phyloP scores from a whole-genome alignment of 2,329 filamentous ascomycete genomes.

The Sporothrix protearum region DNA sequence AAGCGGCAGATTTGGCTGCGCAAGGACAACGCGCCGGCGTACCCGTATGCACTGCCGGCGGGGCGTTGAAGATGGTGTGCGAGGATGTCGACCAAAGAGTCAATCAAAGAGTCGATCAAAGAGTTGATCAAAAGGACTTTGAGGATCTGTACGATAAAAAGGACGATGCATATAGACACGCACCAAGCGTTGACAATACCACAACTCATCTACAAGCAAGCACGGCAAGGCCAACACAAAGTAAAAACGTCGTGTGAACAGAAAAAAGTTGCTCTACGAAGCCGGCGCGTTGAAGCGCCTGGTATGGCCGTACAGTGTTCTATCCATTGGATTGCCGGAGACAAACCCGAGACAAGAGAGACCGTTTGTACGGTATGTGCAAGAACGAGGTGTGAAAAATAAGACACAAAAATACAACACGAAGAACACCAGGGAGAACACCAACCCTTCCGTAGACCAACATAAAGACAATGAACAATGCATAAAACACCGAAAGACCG shows the following conservation, averaged over 20 bases:
- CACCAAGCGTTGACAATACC: background rate
- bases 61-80: background rate
- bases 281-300: background rate
- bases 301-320: background rate
- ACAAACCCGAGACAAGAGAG: background rate
- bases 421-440: background rate
- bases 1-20: conserved; percentile 81
- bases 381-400: background rate
- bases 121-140: too few species aligned
- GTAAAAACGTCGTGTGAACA: background rate
- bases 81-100: too few species aligned
- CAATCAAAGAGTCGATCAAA: too few species aligned
- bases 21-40: conserved; percentile 72
- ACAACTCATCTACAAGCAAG: conserved; percentile 1
- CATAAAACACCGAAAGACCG: background rate
- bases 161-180: background rate
- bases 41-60: conserved; percentile 47
- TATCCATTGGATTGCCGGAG: background rate
- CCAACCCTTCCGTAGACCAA: background rate
- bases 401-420: background rate
- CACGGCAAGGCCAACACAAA: background rate
- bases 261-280: background rate
- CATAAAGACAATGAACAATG: too few species aligned
- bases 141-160: conserved; percentile 9
- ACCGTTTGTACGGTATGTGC: background rate